Percentiles rank a stretch among this genome's conserved stretches.
Conservation (phyloP, 2,329 filamentous ascomycete genomes). For the Fusarium liriodendri region DNA sequence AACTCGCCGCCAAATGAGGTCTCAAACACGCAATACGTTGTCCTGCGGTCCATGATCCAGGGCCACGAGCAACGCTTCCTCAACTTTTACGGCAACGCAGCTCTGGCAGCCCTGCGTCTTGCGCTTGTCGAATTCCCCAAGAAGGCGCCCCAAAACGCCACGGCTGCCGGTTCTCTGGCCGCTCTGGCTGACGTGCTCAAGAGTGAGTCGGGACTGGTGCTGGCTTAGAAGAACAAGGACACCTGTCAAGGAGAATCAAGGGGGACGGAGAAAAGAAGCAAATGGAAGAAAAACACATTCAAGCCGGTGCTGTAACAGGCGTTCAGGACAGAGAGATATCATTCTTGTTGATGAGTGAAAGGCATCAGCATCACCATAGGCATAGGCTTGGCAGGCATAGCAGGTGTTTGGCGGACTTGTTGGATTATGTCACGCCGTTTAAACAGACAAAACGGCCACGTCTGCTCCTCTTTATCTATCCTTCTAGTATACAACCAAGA, state of each 20-base stretch:
- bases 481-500: conserved; percentile 41
- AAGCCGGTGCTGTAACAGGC: conserved; percentile 20
- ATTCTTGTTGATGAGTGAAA: conserved; percentile 4
- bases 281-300: conserved; percentile 1
- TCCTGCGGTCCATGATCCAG: conserved; percentile 78
- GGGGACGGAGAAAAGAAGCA: not conserved
- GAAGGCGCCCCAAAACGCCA: conserved; percentile 59
- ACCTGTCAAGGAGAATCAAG: not conserved
- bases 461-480: conserved; percentile 36
- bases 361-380: conserved; percentile 5
- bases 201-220: conserved; percentile 60
- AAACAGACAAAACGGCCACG: conserved; percentile 12
- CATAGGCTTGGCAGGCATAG: conserved; percentile 11
- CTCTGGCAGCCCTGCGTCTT: conserved; percentile 74
- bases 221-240: conserved; percentile 49
- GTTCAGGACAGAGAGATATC: conserved; percentile 19
- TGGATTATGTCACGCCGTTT: conserved; percentile 36
- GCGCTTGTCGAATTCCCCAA: conserved; percentile 81
- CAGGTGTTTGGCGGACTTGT: conserved; percentile 37
- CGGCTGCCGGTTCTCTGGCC: conserved; percentile 62
- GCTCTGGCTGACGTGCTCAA: conserved; percentile 66
- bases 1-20: conserved; percentile 76
- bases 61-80: conserved; percentile 81
- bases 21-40: conserved; percentile 78
- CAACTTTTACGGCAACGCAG: conserved; percentile 82